These are phyloP conservation scores for Penicillium sp. DNA, from an alignment of 2,329 filamentous ascomycete species.

Conservation along the genomic window DNA sequence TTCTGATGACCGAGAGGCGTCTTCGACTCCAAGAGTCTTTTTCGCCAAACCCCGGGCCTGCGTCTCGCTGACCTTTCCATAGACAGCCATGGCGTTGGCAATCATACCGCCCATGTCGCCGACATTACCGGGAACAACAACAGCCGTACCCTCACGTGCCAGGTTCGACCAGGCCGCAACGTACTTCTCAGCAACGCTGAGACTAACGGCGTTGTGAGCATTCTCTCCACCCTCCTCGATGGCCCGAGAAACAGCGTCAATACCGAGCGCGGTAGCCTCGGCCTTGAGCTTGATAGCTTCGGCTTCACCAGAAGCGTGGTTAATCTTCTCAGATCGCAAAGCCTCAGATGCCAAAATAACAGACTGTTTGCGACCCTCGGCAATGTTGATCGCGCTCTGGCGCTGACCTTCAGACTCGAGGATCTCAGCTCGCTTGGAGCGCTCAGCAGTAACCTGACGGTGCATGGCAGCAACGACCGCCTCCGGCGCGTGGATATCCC, in stretches of 20 bases:
- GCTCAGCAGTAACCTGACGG: constrained; percentile 93
- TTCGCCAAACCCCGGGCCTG: constrained; percentile 64
- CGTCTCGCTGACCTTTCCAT: constrained; percentile 83
- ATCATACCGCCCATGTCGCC: constrained; percentile 97
- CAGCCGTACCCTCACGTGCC: constrained; percentile 90
- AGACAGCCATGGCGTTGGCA: constrained; percentile 90
- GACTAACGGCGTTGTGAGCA: constrained; percentile 78
- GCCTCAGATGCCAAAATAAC: constrained; percentile 96
- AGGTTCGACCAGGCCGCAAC: constrained; percentile 91
- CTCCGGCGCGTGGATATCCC: constrained; percentile 93
- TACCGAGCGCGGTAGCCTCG: constrained; percentile 78
- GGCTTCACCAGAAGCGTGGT: constrained; percentile 85
- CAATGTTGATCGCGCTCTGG: constrained; percentile 97
- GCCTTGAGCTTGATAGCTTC: constrained; percentile 89
- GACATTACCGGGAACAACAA: constrained; percentile 94
- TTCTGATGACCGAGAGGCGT: constrained; percentile 8
- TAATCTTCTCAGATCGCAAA: constrained; percentile 84
- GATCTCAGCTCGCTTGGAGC: constrained; percentile 96
- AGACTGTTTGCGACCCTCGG: constrained; percentile 93
- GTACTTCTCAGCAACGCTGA: constrained; percentile 95
- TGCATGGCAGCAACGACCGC: constrained; percentile 98
- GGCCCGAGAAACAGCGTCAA: constrained; percentile 76
- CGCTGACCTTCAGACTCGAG: constrained; percentile 95
- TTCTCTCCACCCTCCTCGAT: constrained; percentile 70
- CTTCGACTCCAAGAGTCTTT: constrained; percentile 32